phyloP scores from a whole-genome alignment of 2,329 filamentous ascomycete species.

The Cyanodermella asteris region DNA sequence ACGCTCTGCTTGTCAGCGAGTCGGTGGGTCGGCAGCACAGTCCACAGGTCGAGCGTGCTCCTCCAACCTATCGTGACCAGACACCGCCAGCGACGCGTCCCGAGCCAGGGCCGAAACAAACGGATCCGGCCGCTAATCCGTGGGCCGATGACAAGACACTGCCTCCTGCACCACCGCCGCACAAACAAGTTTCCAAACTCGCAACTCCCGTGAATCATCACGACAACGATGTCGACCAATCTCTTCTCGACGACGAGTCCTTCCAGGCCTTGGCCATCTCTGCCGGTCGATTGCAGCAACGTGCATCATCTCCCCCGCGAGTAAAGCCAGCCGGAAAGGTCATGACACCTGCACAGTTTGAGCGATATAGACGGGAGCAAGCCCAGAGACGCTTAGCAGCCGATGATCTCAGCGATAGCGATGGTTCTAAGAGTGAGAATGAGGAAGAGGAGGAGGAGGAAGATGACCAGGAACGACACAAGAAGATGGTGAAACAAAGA shows the following conservation, averaged over 20 bases:
- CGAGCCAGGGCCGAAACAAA: too few relatives aligned
- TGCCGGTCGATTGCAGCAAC: constrained; percentile 12
- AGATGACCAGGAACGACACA: constrained; percentile 57
- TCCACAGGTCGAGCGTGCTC: not conserved
- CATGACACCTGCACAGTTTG: constrained; percentile 78
- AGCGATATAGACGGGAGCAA: constrained; percentile 46
- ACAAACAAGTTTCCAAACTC: constrained; percentile 6
- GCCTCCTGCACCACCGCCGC: constrained; percentile 4
- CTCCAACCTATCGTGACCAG: too few relatives aligned
- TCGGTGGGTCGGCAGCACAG: constrained; percentile 3
- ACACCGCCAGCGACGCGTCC: too few relatives aligned
- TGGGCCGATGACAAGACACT: constrained; percentile 6
- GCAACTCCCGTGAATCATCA: constrained; percentile 10
- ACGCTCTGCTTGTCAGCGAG: constrained; percentile 16
- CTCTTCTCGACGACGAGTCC: constrained; percentile 8
- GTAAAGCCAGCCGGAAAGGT: constrained; percentile 41
- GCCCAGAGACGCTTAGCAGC: constrained; percentile 56
- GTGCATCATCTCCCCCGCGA: constrained; percentile 18
- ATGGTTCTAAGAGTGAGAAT: constrained; percentile 25
- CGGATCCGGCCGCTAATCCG: too few relatives aligned
- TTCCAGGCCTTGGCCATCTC: too few relatives aligned
- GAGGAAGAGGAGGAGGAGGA: constrained; percentile 46
- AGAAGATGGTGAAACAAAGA: constrained; percentile 51
- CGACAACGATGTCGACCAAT: constrained; percentile 7
- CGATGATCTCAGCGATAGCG: constrained; percentile 29